phyloP scores from a whole-genome alignment of 2,329 filamentous ascomycete species.

The Colletotrichum neosansevieriae region DNA sequence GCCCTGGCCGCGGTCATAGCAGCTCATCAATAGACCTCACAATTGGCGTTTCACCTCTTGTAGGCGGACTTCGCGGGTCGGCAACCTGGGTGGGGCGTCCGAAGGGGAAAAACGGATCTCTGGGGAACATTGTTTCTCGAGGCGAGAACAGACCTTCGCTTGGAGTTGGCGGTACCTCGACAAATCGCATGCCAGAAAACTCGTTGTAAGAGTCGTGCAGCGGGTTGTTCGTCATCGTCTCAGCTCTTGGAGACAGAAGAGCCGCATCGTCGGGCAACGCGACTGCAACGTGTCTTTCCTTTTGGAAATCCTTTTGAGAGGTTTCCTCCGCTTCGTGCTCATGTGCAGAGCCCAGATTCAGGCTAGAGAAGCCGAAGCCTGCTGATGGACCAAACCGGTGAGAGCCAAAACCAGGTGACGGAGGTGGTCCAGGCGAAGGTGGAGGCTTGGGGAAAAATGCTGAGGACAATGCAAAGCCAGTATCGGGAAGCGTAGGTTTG shows the following conservation, averaged over 20 bases:
- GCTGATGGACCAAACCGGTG: slow-evolving; percentile 54
- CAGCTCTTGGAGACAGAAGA: slow-evolving; percentile 77
- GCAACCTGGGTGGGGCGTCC: slow-evolving; percentile 63
- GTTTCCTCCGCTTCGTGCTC: slow-evolving; percentile 43
- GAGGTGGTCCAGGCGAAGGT: slow-evolving; percentile 60
- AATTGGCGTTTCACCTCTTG: slow-evolving; percentile 80
- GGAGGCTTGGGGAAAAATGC: slow-evolving; percentile 53
- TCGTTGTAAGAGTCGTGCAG: slow-evolving; percentile 63
- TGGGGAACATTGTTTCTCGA: slow-evolving; percentile 63
- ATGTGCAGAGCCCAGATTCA: slow-evolving; percentile 46
- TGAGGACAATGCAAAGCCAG: slow-evolving; percentile 45
- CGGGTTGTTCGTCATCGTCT: slow-evolving; percentile 79
- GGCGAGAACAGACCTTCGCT: slow-evolving; percentile 67
- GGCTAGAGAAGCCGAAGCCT: slow-evolving; percentile 57
- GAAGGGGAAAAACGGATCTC: slow-evolving; percentile 65
- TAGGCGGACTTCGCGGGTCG: slow-evolving; percentile 81
- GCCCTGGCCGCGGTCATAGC: slow-evolving; percentile 60
- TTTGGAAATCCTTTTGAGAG: slow-evolving; percentile 44
- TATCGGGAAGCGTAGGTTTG: slow-evolving; percentile 50
- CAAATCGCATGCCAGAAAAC: slow-evolving; percentile 63
- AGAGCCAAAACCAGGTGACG: slow-evolving; percentile 58
- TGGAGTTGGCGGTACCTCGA: slow-evolving; percentile 65
- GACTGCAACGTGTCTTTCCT: slow-evolving; percentile 52
- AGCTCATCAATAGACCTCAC: slow-evolving; percentile 83
- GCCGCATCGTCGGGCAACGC: slow-evolving; percentile 61